Conservation (phyloP, 1,139 yeast genomes). For the Pichia sp. region DNA sequence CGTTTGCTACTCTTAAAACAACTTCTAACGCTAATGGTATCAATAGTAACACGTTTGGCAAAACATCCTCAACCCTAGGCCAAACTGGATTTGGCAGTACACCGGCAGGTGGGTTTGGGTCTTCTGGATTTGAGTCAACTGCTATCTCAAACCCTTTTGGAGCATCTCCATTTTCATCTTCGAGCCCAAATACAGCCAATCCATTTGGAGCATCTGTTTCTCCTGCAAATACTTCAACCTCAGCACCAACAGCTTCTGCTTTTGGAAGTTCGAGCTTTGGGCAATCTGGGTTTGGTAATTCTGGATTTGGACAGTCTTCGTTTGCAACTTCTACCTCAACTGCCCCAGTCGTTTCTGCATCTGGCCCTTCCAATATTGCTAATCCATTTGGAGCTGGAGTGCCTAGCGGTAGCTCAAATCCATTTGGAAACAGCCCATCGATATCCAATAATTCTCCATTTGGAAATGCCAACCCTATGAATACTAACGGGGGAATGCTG, state of each 20-base stretch:
- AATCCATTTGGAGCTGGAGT: background rate
- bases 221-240: background rate
- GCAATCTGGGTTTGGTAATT: slow-evolving; percentile 10
- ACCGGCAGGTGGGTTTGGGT: slow-evolving; percentile 8
- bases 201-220: slow-evolving; percentile 12
- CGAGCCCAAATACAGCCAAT: slow-evolving; percentile 5
- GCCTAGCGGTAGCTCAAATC: slow-evolving; percentile 17
- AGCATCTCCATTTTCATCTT: slow-evolving; percentile 6
- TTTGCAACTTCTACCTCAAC: background rate
- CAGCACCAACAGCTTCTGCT: slow-evolving; percentile 16
- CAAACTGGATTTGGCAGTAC: slow-evolving; percentile 1
- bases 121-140: slow-evolving; percentile 7
- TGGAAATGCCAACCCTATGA: slow-evolving; percentile 6
- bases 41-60: background rate
- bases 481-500: background rate
- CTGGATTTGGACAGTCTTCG: background rate
- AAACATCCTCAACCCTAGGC: slow-evolving; percentile 7
- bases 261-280: slow-evolving; percentile 14
- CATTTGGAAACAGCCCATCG: slow-evolving; percentile 13
- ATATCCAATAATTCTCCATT: background rate
- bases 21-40: background rate
- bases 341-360: background rate
- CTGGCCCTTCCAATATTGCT: background rate
- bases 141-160: slow-evolving; percentile 19
- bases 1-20: slow-evolving; percentile 22